Base-by-base conservation (phyloP, 176 grass and related monocot genomes). In the Aegilops tauschii region DNA sequence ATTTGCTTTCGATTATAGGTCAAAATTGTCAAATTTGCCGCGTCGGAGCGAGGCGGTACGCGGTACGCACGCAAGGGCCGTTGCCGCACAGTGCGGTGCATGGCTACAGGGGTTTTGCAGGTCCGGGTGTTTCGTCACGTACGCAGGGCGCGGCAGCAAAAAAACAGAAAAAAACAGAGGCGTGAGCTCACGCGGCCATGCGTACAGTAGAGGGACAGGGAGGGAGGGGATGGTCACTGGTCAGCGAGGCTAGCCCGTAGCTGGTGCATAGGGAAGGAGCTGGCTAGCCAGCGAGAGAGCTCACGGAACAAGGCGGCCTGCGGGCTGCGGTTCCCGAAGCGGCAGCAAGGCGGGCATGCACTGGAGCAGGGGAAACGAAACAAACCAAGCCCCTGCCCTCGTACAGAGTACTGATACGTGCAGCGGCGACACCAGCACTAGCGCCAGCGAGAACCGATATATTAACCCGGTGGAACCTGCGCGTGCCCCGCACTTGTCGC, bases 171-270 rank as follows among this genome's bases (percentile, higher is more conserved):
- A 80, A 6, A 45, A 31, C 27, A 20, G 12, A 12, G 72, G 39
- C 56, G 73, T 90, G 84, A 87, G 80, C 84, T 90, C 80, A 87
- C 80, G 25, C 84, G 73, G 84, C 83, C 89, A 42, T 83, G 80
- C 44, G 25, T 86, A 90, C 80, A 86, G 88, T 77, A 25, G 58
- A 59, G 61, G 31, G 76, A 74, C 49, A 52, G 80, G 30, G 39
- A 64, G 68, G 61, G 30, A 76, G 59, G 35, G 18, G 6, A 58
- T 58, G 54, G 18, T 58, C 54, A 58, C 18, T 37, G 35, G 69
- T 39, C 69, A 71, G 68, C 68, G 20, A 72, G 69, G 34, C 36
- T 72, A 72, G 36, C 69, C 40, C 69, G 67, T 69, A 32, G 65
- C 54, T 58, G 54, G 54, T 20, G 65, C 65, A 30, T 37, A 29